Evolutionary conservation across 2,329 filamentous ascomycete genomes (phyloP).

Genomic region (Exophiala xenobiotica): DNA sequence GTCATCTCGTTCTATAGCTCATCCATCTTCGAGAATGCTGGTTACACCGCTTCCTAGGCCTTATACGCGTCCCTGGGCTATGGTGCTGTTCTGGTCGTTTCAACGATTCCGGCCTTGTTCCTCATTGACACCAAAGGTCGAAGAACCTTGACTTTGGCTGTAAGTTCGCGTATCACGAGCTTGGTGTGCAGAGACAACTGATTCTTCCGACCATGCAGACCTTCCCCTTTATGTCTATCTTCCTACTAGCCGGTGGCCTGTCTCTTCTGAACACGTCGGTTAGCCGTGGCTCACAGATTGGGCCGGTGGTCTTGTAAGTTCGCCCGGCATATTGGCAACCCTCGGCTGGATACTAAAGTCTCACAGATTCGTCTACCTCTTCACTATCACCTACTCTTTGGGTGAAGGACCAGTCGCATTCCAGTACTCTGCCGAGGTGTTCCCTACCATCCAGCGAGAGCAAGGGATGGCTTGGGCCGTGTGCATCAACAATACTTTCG

Average conservation of each 20-base stretch:
- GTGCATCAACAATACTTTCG: slow-evolving; percentile 47
- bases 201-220: slow-evolving; percentile 33
- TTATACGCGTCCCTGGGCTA: slow-evolving; percentile 40
- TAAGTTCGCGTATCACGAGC: neutral
- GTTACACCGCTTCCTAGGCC: slow-evolving; percentile 32
- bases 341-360: neutral
- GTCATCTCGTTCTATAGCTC: slow-evolving; percentile 4
- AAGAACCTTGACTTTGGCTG: slow-evolving; percentile 31
- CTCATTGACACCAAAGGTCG: slow-evolving; percentile 42
- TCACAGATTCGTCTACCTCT: slow-evolving; percentile 35
- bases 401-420: slow-evolving; percentile 40
- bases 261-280: slow-evolving; percentile 34
- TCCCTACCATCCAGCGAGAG: slow-evolving; percentile 39
- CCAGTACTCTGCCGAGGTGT: slow-evolving; percentile 35
- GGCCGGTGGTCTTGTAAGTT: slow-evolving; percentile 35
- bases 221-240: slow-evolving; percentile 39
- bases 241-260: slow-evolving; percentile 38
- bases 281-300: slow-evolving; percentile 32
- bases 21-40: neutral
- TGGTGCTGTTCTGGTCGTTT: slow-evolving; percentile 38
- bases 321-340: slow-evolving; percentile 7
- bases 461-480: slow-evolving; percentile 44
- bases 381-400: slow-evolving; percentile 38
- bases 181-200: neutral
- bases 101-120: slow-evolving; percentile 39